A percentile compares a stretch with the other conserved stretches of the same genome.
phyloP scores from a whole-genome alignment of 2,329 filamentous ascomycete genomes.

The Fusarium fujikuroi region DNA sequence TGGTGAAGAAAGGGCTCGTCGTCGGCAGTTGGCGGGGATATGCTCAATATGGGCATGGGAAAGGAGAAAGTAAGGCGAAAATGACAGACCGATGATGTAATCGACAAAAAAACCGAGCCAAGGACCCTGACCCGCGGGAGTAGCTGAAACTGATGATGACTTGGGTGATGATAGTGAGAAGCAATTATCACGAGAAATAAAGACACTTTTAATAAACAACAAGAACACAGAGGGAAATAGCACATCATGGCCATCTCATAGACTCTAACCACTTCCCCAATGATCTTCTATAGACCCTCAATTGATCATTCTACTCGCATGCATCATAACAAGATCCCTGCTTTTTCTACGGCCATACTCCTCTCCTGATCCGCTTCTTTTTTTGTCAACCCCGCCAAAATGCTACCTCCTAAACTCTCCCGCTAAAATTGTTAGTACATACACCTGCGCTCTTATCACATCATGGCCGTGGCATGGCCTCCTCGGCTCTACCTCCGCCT shows the following conservation, averaged over 20 bases:
- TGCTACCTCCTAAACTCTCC: constrained; percentile 11
- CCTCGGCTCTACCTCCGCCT: constrained; percentile 17
- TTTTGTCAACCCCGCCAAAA: constrained; percentile 41
- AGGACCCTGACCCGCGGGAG: constrained; percentile 15
- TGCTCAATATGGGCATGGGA: neutral
- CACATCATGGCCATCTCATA: neutral
- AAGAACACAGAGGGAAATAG: neutral
- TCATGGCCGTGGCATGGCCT: constrained; percentile 17
- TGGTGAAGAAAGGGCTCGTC: constrained; percentile 18
- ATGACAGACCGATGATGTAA: constrained; percentile 33
- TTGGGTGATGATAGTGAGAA: neutral
- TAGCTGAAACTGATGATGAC: neutral
- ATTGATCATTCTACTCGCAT: constrained; percentile 9
- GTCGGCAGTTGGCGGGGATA: constrained; percentile 12
- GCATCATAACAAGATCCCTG: constrained; percentile 12
- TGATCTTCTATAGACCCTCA: neutral
- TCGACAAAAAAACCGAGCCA: constrained; percentile 28
- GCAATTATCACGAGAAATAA: neutral
- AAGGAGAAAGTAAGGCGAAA: constrained; percentile 13
- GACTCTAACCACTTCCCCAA: neutral
- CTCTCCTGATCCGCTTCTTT: constrained; percentile 31
- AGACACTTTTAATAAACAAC: neutral
- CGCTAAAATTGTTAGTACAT: constrained; percentile 28
- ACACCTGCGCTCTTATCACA: constrained; percentile 19
- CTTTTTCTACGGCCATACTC: neutral